A percentile compares a stretch with the other conserved stretches of the same genome.
phyloP scores from a whole-genome alignment of 345 rosid species.

The Eucalyptus brandiana region DNA sequence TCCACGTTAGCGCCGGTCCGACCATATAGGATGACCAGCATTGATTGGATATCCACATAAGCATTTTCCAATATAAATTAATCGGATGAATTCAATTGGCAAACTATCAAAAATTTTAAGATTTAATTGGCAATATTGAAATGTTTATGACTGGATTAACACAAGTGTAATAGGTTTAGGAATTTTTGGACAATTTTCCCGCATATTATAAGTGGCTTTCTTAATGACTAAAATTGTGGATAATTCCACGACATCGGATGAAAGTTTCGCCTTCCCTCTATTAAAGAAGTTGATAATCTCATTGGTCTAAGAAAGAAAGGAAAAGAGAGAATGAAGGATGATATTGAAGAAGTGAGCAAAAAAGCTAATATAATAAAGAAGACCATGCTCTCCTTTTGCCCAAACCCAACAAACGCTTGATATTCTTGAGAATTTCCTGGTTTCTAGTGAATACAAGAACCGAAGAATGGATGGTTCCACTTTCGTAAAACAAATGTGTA shows the following conservation, averaged over 20 bases:
- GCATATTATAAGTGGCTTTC: too few relatives aligned
- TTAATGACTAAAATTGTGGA: neutral
- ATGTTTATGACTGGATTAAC: fast-evolving
- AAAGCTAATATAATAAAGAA: too few relatives aligned
- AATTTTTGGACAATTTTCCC: fast-evolving
- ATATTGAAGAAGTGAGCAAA: neutral
- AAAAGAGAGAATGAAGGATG: conserved; percentile 13
- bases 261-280: neutral
- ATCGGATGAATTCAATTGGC: fast-evolving
- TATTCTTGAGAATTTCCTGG: too few relatives aligned
- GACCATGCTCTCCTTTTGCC: too few relatives aligned
- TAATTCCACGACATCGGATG: neutral
- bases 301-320: conserved; percentile 13
- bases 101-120: too few relatives aligned
- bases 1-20: fast-evolving
- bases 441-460: neutral
- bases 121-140: fast-evolving
- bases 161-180: fast-evolving
- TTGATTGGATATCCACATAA: too few relatives aligned
- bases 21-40: fast-evolving
- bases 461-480: too few relatives aligned
- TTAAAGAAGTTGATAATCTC: neutral
- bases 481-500: too few relatives aligned
- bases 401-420: too few relatives aligned
- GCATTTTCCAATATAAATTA: too few relatives aligned